Evolutionary conservation across 2,329 filamentous ascomycete species (phyloP).

Genomic region (Pseudonectria buxi): DNA sequence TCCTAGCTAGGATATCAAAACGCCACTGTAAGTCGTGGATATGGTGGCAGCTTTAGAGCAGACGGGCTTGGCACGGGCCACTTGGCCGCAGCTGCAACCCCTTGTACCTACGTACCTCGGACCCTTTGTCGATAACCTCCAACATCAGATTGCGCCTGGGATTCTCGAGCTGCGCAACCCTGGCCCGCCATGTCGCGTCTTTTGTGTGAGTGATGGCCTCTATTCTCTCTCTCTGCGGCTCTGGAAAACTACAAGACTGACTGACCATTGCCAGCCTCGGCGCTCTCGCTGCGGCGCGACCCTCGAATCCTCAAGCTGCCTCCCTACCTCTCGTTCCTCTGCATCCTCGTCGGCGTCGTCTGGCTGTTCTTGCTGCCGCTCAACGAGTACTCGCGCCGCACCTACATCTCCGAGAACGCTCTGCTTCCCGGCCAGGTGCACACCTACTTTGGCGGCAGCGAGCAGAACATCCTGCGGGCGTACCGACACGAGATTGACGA

Average conservation of each 20-base stretch:
- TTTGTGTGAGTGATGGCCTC: slow-evolving; percentile 37
- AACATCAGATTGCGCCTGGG: slow-evolving; percentile 11
- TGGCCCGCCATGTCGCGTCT: slow-evolving; percentile 42
- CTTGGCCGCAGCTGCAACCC: no score
- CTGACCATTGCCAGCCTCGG: slow-evolving; percentile 39
- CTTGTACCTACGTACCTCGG: background rate
- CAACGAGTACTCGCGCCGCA: slow-evolving; percentile 82
- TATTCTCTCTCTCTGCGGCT: background rate
- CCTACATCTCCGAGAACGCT: slow-evolving; percentile 97
- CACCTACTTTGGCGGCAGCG: slow-evolving; percentile 93
- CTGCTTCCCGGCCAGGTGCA: slow-evolving; percentile 93
- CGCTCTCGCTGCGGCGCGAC: slow-evolving; percentile 68
- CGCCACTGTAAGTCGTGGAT: no score
- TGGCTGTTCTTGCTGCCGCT: slow-evolving; percentile 90
- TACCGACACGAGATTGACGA: slow-evolving; percentile 77
- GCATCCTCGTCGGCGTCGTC: slow-evolving; percentile 74
- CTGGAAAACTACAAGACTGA: background rate
- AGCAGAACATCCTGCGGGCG: slow-evolving; percentile 88
- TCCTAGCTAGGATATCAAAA: no score
- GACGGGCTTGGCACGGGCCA: no score
- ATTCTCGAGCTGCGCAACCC: slow-evolving; percentile 8
- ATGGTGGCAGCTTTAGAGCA: no score
- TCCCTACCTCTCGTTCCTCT: slow-evolving; percentile 79
- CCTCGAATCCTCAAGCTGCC: slow-evolving; percentile 76
- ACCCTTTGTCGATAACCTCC: slow-evolving; percentile 5